Conservation (phyloP, 2,329 filamentous ascomycete genomes). For the Penicillium polonicum region DNA sequence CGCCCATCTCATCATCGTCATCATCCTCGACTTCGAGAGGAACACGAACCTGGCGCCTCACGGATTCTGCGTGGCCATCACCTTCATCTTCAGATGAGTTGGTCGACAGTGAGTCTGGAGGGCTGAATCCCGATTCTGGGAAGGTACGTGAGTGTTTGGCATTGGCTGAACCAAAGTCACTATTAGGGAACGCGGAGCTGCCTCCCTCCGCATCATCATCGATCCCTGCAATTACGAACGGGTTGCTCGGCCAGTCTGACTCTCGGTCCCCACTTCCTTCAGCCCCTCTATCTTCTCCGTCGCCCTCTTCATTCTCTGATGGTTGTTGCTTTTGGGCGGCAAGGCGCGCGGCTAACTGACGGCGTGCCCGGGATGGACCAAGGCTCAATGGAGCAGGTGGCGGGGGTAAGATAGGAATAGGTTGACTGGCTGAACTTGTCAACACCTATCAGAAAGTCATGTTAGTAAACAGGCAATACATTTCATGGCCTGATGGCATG, state of each 20-base stretch:
- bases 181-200: constrained; percentile 32
- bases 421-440: constrained; percentile 39
- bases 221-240: constrained; percentile 40
- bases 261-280: constrained; percentile 27
- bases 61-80: constrained; percentile 38
- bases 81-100: constrained; percentile 45
- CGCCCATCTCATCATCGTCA: constrained; percentile 51
- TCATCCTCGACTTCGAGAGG: constrained; percentile 61
- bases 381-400: constrained; percentile 81
- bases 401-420: constrained; percentile 45
- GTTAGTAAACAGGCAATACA: constrained; percentile 13
- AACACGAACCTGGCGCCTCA: constrained; percentile 47
- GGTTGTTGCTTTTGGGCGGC: constrained; percentile 69
- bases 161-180: constrained; percentile 31
- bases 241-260: constrained; percentile 37
- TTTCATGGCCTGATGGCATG: not conserved
- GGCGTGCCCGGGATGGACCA: constrained; percentile 78
- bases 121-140: constrained; percentile 41
- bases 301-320: constrained; percentile 41
- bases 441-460: constrained; percentile 24
- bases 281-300: constrained; percentile 25
- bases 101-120: constrained; percentile 40
- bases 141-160: constrained; percentile 36
- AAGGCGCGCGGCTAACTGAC: constrained; percentile 86
- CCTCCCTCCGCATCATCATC: constrained; percentile 35